Base-by-base conservation (phyloP, 192 early-diverging fungal species). In the Allomyces macrogynus region DNA sequence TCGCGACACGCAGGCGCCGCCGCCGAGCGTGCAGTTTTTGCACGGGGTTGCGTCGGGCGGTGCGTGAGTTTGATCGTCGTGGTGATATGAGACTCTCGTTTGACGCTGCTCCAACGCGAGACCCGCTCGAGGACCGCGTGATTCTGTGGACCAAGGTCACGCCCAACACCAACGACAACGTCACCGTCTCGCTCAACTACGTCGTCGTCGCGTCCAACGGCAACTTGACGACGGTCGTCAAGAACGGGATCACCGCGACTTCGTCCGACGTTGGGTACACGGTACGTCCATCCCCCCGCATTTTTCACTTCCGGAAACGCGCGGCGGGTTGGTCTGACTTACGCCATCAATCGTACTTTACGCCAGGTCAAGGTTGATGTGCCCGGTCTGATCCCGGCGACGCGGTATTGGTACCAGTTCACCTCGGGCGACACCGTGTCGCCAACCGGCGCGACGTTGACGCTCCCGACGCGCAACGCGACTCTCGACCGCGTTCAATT, bases 141-240 rank as follows among this genome's bases (percentile, higher is more conserved):
- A 57, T 57, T 23, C 23, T 76, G 10, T 76, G 74, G 74, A 76
- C 74, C 10, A 76, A 73, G 61, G 67, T 76, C 26, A n/a, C 20
- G 49, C 16, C 67, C 12, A 57, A 40, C 32, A 8, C 66, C 1
- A 49, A 60, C 20, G n/a, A 67, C 9, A 23, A 24, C 0, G 42
- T 42, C 16, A 11, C 65, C 22, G 63, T 66, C 25, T 57, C 67
- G 40, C 60, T 64, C 23, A 69, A 54, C 23, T 68, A 65, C 20
- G 44, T 43, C 24, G 44, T 43, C 24, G 65, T 73, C 40, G 49
- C 49, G 16, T 20, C 49, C 9, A 10, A 57, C 49, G 20, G 65
- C 18, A 60, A 57, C 22, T 67, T 76, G 24, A 61, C 64, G 18
- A 0, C 14, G 8, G 22, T 68, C n/a, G 24, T 73, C 18, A 22